Base-by-base conservation (phyloP, 2,329 filamentous ascomycete species). In the Delphinella strobiligena region DNA sequence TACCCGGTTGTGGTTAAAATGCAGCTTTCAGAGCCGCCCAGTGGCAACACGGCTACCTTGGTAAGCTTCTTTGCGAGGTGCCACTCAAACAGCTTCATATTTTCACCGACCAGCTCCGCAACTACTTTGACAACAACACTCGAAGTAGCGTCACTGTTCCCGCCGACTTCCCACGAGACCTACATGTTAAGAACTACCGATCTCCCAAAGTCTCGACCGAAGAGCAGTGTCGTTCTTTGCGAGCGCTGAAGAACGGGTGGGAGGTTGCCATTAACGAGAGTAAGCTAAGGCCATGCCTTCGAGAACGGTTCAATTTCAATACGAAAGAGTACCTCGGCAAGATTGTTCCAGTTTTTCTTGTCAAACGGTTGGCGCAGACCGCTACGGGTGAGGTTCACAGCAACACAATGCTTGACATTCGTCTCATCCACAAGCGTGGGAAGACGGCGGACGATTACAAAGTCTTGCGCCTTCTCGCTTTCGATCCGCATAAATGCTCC, bases 321-420 rank as follows among this genome's bases (percentile, higher is more conserved):
- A 60, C 59, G 1, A 53, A 50, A 31, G 44, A 47, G 2, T 66
- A 61, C 31, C 49, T 64, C 45, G 59, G 60, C 18, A 58, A 61
- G 44, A 44, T 67, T 11, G 54, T 49, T 0, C 59, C 61, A 1
- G 44, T 63, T 0, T 50, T 65, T 4, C 51, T 66, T 11, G 51
- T 52, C 2, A 49, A 49, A 27, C 38, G 44, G 14, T 45, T 51
- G 4, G 42, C 57, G 2, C 34, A 43, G 1, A 41, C 45, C 1
- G 38, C 41, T 1, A 40, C 48, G 1, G 47, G 47, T 4, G 46
- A 48, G 15, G 35, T 40, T n/a, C 14, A 37, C 9, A 45, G 48
- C 19, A 53, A 54, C 24, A 34, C 54, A 4, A 24, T 49, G 0
- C 58, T 55, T 34, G 43, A 46, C 0, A 54, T 66, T 24, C 46